Conservation (phyloP, 345 rosid genomes). For the Eucalyptus pumila region DNA sequence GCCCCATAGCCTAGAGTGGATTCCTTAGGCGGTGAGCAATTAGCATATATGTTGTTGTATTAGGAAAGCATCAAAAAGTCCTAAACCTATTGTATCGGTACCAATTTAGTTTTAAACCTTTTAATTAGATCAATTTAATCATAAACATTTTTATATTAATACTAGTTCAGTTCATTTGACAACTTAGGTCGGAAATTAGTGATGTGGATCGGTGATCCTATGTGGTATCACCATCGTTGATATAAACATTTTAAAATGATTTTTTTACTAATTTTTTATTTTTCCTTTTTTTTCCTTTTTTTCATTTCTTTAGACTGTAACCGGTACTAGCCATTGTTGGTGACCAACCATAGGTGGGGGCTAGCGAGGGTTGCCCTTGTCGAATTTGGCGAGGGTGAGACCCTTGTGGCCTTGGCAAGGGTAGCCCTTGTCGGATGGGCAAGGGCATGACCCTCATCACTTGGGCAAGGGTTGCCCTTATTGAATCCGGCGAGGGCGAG, state of each 20-base stretch:
- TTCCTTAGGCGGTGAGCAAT: not conserved
- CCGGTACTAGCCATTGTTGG: accelerated
- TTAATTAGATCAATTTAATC: accelerated
- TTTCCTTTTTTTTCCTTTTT: too few species aligned
- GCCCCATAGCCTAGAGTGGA: not conserved
- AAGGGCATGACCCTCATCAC: too few species aligned
- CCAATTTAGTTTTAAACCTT: accelerated
- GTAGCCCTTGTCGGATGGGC: accelerated
- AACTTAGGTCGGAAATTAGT: too few species aligned
- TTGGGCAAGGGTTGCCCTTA: too few species aligned
- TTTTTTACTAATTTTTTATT: too few species aligned
- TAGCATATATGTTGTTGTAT: not conserved
- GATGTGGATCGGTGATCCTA: accelerated
- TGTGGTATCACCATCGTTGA: accelerated
- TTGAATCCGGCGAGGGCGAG: accelerated
- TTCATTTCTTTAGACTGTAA: accelerated
- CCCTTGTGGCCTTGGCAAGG: too few species aligned
- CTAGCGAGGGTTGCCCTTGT: too few species aligned
- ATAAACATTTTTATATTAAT: too few species aligned
- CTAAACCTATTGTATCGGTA: accelerated
- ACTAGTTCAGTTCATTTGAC: accelerated
- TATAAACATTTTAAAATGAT: too few species aligned
- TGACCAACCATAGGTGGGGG: too few species aligned
- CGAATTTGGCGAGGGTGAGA: too few species aligned
- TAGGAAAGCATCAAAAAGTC: too few species aligned